Base-by-base conservation (phyloP, 2,329 filamentous ascomycete genomes). In the Aureobasidium zeae region DNA sequence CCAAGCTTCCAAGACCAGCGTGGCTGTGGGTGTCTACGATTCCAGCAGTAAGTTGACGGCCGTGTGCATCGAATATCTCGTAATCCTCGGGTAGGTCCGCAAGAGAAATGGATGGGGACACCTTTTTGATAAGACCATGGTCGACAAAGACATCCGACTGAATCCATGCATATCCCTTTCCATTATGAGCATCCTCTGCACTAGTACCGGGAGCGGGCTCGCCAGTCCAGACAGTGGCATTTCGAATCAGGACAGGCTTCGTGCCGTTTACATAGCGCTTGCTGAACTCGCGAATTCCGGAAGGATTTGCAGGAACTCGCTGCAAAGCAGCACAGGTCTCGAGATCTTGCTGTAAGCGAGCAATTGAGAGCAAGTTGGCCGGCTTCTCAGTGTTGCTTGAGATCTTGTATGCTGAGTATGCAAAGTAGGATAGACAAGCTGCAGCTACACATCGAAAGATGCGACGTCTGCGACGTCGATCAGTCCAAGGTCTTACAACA, bases 11-110 rank as follows among this genome's bases (percentile, higher is more conserved):
- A 1, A 81, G 72, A 6, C 79, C 77, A 2, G 77, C 70, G 55
- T 84, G 81, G 24, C 72, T 77, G 59, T 85, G 80, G 76, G 83
- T 83, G 54, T 84, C 81, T 35, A 84, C 75, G 52, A 84, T 77
- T 12, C 80, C 81, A 6, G 70, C 69, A 0, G 81, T 84, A 15
- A 84, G 63, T 45, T 70, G 75, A 3, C 76, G 71, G 1, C 80
- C 78, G 19, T 68, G 57, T 4, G 76, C 78, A 43, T 83, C 67
- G 56, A 70, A 79, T 7, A 78, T 53, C 4, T 72, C 49, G 0
- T 66, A 68, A 35, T 73, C 66, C 2, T 67, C 53, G 1, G 74
- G 63, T 19, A 81, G 53, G 0, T 60, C 57, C 3, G 57, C 53
- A 6, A 57, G 45, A 0, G 63, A 56, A 34, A 79, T 74, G 21